Evolutionary conservation across 1,284 basidiomycete species (phyloP).

Genomic region (Trametes pubescens): DNA sequence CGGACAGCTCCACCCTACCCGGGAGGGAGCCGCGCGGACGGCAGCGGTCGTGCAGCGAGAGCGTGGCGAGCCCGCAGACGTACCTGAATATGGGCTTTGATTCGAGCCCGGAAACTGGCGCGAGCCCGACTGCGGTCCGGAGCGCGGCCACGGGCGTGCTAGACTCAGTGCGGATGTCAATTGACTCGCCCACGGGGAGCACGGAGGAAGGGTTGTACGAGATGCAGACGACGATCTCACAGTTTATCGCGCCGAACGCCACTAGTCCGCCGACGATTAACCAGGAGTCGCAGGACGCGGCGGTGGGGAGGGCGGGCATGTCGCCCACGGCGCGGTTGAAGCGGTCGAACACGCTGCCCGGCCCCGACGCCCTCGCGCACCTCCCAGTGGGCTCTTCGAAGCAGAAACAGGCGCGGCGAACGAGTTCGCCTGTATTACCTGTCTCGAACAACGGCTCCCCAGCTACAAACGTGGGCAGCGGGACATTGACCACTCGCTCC

Average conservation of each 20-base stretch:
- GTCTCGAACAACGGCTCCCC: constrained; percentile 10
- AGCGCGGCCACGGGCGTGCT: constrained; percentile 13
- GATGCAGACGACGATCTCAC: constrained; percentile 40
- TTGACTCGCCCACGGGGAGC: constrained; percentile 39
- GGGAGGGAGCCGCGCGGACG: constrained; percentile 14
- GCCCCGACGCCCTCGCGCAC: constrained; percentile 11
- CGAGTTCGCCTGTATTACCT: constrained; percentile 41
- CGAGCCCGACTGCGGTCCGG: neutral
- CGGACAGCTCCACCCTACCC: constrained; percentile 27
- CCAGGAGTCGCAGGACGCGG: neutral
- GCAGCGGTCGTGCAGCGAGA: constrained; percentile 21
- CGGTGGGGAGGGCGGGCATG: constrained; percentile 7
- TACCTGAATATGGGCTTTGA: neutral
- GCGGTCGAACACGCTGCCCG: constrained; percentile 40
- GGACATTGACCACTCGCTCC: neutral
- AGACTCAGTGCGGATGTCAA: constrained; percentile 13
- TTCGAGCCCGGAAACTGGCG: neutral
- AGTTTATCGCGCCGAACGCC: constrained; percentile 37
- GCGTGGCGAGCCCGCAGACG: constrained; percentile 16
- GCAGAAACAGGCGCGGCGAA: constrained; percentile 36
- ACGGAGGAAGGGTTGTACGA: constrained; percentile 44
- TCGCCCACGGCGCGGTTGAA: constrained; percentile 14
- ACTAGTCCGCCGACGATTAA: constrained; percentile 19
- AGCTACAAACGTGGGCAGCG: neutral
- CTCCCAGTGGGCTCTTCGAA: constrained; percentile 10